Evolutionary conservation across 2,329 filamentous ascomycete species (phyloP).

Genomic region (Arthroderma sp.): DNA sequence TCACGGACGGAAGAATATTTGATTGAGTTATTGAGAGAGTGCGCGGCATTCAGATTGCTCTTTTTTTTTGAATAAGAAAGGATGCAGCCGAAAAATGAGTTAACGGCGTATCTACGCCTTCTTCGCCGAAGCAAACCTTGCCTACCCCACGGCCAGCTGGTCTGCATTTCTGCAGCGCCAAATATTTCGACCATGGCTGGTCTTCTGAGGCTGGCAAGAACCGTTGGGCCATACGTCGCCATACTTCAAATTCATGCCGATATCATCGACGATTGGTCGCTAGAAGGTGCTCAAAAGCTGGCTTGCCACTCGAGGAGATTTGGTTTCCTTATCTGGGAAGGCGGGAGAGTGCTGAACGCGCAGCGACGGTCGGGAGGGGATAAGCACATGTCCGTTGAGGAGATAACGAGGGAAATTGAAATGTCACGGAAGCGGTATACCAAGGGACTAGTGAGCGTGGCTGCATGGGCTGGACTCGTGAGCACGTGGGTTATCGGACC

Average conservation of each 20-base stretch:
- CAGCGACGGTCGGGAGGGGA: constrained; percentile 21
- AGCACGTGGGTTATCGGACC: constrained; percentile 27
- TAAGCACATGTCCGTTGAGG: constrained; percentile 17
- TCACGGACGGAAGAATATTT: too few species aligned
- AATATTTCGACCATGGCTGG: constrained; percentile 44
- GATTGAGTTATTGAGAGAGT: too few species aligned
- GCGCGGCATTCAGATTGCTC: neutral
- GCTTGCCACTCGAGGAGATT: constrained; percentile 22
- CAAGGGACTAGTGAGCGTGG: constrained; percentile 24
- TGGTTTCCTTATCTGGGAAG: constrained; percentile 30
- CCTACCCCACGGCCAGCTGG: constrained; percentile 26
- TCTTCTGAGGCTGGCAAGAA: constrained; percentile 42
- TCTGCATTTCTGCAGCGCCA: constrained; percentile 39
- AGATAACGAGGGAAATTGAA: constrained; percentile 21
- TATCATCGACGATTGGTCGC: constrained; percentile 48
- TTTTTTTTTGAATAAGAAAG: neutral
- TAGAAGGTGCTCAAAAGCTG: constrained; percentile 36
- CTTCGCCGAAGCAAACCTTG: constrained; percentile 21
- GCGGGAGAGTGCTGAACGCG: constrained; percentile 26
- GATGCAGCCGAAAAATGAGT: constrained; percentile 15
- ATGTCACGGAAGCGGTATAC: constrained; percentile 27
- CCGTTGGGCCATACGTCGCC: constrained; percentile 48
- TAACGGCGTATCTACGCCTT: constrained; percentile 25
- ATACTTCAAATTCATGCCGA: constrained; percentile 50
- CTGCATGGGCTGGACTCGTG: constrained; percentile 26